phyloP scores from a whole-genome alignment of 805 yeast genomes.

The Priceomyces fermenticarens region DNA sequence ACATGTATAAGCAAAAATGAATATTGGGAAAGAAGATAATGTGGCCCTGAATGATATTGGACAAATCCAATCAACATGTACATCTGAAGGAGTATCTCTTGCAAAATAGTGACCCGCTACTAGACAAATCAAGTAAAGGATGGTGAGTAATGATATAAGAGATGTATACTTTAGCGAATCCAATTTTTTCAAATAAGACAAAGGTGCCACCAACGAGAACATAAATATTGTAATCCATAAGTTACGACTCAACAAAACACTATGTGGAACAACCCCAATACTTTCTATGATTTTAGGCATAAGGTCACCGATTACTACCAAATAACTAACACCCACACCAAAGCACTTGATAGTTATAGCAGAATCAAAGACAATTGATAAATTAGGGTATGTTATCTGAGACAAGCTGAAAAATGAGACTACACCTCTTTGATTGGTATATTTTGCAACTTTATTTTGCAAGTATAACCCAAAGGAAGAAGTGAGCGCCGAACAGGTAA shows the following conservation, averaged over 20 bases:
- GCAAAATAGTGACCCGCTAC: constrained; percentile 49
- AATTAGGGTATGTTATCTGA: constrained; percentile 64
- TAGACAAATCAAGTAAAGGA: constrained; percentile 57
- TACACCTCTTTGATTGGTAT: constrained; percentile 39
- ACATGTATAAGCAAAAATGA: constrained; percentile 79
- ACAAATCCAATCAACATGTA: constrained; percentile 30
- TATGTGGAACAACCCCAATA: constrained; percentile 21
- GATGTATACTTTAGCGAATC: constrained; percentile 72
- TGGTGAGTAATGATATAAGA: constrained; percentile 63
- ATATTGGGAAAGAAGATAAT: constrained; percentile 66
- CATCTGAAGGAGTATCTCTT: constrained; percentile 18
- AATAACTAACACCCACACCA: constrained; percentile 70
- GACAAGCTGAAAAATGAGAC: constrained; percentile 45
- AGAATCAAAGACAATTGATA: constrained; percentile 67
- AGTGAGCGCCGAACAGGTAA: constrained; percentile 40
- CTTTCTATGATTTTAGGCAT: constrained; percentile 57
- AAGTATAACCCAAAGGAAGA: constrained; percentile 60
- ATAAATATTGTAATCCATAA: constrained; percentile 56
- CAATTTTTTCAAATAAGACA: constrained; percentile 57
- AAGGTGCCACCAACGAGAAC: constrained; percentile 54
- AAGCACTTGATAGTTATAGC: constrained; percentile 77
- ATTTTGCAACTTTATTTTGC: constrained; percentile 56
- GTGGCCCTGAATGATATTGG: constrained; percentile 38
- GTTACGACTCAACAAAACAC: constrained; percentile 33
- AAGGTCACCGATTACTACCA: constrained; percentile 74